Base-by-base conservation (phyloP, 441 rosid species). In the Eutrema salsugineum region DNA sequence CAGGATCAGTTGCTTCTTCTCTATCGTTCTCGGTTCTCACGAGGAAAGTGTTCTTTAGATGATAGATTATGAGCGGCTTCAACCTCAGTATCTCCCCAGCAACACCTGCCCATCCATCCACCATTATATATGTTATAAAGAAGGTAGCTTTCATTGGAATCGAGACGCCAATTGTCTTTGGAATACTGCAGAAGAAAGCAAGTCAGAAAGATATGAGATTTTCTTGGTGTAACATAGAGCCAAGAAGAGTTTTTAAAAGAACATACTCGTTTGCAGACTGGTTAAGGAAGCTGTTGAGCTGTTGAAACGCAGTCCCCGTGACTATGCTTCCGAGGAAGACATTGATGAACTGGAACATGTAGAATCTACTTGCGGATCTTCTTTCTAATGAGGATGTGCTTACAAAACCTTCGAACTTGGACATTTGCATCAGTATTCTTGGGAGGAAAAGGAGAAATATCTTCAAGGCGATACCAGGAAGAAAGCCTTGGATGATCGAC, bases 61-160 rank as follows among this genome's bases (percentile, higher is more conserved):
- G 99, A 78, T 86, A 95, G 46, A 95, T 86, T 73, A 95, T 85
- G 74, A 95, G 82, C 1, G 96, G 91, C 73, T 88, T 95, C 79
- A 95, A 70, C 84, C 94, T 85, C 65, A 95, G 60, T 75, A 92
- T 92, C 83, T 95, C 99, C 35, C 83, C 97, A 46, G 99, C 99
- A 28, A 89, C 91, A 46, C 99, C 98, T 42, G 99, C 99, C 99
- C 99, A 95, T 44, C 99, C 99, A 73, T 90, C 99, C 63, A 94
- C 99, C 99, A 94, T 94, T 63, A 94, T 88, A 38, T 86, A 94
- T n/a, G 97, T 90, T 67, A 94, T 89, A 83, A 94, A 94, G 85
- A 94, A 94, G 1, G 99, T 94, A 6, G 97, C 99, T 68, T 88
- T 89, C 88, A 86, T 86, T 14, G 99, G 99, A 73, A 95, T 92